Evolutionary conservation across 257 asterid species (phyloP), one percentile per base, ranked within the genome.

Genomic region (Nemophila menziesii): DNA sequence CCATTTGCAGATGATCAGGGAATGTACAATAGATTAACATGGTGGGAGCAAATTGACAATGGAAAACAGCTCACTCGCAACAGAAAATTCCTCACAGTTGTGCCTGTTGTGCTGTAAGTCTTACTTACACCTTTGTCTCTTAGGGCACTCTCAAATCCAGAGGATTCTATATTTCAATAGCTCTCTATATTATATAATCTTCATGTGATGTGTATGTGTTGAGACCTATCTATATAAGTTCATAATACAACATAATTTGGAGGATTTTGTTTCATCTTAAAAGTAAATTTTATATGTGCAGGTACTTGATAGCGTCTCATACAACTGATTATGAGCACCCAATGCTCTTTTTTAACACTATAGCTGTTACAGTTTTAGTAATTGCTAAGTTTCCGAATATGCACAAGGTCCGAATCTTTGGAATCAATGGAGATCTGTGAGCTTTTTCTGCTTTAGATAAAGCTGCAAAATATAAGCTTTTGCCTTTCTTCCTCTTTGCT

Each of bases 1-100:
- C 95, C 95, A 4, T 84, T 84, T 62, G 79, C 93, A 61, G 95
- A 84, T 70, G 95, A 84, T 60, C 95, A 84, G 74, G 95, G 95
- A 27, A 80, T 84, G 24, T 84, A 84, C 58, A 84, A 84, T 70
- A 48, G 77, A 14, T 65, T 84, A 72, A 84, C 95, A 34, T 84
- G 95, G 95, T 84, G 95, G 95, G 95, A 84, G 66, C 95, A 84
- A 70, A 74, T 84, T 16, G 95, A 84, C 71, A 67, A 71, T 55
- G 95, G 95, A 55, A 72, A 77, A 64, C 95, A 84, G 75, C 93
- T 80, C 69, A 84, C 95, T 34, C 93, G 93, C 54, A 84, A 84
- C 54, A 74, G 95, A 60, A 84, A 84, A 70, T 84, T 84, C 62
- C 76, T 84, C 38, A 84, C 93, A 16, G 90, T 84, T 54, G 95